Base-by-base conservation (phyloP, 2,329 filamentous ascomycete species). In the Trematosphaeria pertusa region DNA sequence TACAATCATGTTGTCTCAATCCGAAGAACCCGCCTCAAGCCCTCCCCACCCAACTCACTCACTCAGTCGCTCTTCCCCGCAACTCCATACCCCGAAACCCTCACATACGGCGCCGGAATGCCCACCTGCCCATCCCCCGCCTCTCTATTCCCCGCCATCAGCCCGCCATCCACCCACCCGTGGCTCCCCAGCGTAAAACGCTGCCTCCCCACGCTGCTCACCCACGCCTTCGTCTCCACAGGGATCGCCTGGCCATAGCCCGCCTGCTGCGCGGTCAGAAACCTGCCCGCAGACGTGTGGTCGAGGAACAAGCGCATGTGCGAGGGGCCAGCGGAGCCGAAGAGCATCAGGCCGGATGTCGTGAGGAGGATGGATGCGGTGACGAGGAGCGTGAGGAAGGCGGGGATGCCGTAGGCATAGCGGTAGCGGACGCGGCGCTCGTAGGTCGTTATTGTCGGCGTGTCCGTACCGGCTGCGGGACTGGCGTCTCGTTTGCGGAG, bases 381-480 rank as follows among this genome's bases (percentile, higher is more conserved):
- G 10, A 61, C 2, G 8, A 57, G 11, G 6, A 55, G 35, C 1
- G 46, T 36, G 6, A 55, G 11, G n/a, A 65, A 60, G 0, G 66
- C 72, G 1, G 72, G 71, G 12, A 74, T 62, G 10, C 61, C 71
- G 46, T 66, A 75, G 3, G 43, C 46, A 6, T 61, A 44, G 14
- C 64, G 48, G 49, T 74, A 76, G 24, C 54, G 58, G 30, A 75
- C 67, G 3, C 51, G 56, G 7, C 46, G 54, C 3, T 52, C 50
- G 31, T 58, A 68, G 2, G 59, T 50, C 0, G 50, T 62, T n/a
- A 73, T 57, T 2, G 52, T 43, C 5, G 70, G 18, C 30, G 39
- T 17, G 24, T 64, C 63, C 30, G 37, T 35, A 18, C 43, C 31
- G 2, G 11, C 19, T 34, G 28, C 19, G n/a, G 7, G 34, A 34